These are phyloP conservation scores for Elaphomyces granulatus DNA, from an alignment of 495 filamentous ascomycete species.

Conservation along the genomic window DNA sequence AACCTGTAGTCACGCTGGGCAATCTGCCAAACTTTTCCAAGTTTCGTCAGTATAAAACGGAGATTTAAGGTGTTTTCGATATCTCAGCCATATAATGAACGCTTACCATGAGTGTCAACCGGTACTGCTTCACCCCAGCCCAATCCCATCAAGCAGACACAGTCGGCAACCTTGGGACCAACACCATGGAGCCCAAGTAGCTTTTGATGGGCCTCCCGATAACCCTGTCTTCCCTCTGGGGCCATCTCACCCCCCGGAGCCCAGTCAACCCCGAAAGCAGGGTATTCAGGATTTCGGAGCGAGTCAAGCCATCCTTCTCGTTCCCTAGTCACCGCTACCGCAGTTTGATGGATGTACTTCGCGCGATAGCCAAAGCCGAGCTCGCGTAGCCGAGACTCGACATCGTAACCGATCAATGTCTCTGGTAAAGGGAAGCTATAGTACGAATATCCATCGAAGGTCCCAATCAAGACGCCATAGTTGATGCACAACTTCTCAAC, in stretches of 20 bases:
- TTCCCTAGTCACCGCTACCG: slow-evolving; percentile 52
- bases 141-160: slow-evolving; percentile 90
- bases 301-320: slow-evolving; percentile 60
- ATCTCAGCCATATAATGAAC: neutral
- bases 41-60: slow-evolving; percentile 2
- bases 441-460: slow-evolving; percentile 53
- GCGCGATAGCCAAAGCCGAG: slow-evolving; percentile 93
- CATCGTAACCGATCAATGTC: slow-evolving; percentile 47
- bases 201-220: slow-evolving; percentile 68
- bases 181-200: slow-evolving; percentile 71
- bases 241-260: slow-evolving; percentile 34
- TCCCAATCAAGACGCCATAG: slow-evolving; percentile 65
- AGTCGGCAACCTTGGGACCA: slow-evolving; percentile 93
- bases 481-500: slow-evolving; percentile 79
- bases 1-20: slow-evolving; percentile 92
- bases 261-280: slow-evolving; percentile 36
- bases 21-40: slow-evolving; percentile 74
- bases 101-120: slow-evolving; percentile 79
- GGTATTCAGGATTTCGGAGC: slow-evolving; percentile 63
- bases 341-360: slow-evolving; percentile 79
- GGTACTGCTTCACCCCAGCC: slow-evolving; percentile 95
- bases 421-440: slow-evolving; percentile 77
- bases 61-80: too few relatives aligned
- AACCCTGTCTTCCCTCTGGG: slow-evolving; percentile 49
- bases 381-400: slow-evolving; percentile 63